Base-by-base conservation (phyloP, 306 rosid genomes). In the Lathyrus tuberosus region DNA sequence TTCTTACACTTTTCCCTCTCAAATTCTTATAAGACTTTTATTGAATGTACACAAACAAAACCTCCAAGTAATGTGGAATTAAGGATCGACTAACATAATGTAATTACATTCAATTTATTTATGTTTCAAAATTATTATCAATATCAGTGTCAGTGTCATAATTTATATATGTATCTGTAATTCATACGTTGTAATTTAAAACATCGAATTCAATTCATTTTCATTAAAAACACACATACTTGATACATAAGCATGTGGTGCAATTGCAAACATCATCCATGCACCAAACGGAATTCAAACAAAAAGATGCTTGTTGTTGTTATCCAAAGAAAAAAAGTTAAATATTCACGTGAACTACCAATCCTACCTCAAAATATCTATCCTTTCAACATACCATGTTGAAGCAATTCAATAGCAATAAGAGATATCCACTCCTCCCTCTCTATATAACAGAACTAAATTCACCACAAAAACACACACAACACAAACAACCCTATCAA, bases 221-320 rank as follows among this genome's bases (percentile, higher is more conserved):
- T n/a, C n/a, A n/a, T n/a, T n/a, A n/a, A n/a, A n/a, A n/a, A n/a
- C n/a, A n/a, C n/a, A n/a, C n/a, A 20, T 24, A 33, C 8, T 5
- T 33, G 6, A 33, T 5, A 26, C 30, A 2, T 6, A 33, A 33
- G 37, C 8, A 33, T 5, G 35, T 4, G 35, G 7, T 31, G 35
- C 7, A 31, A 31, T 31, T 31, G 35, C 35, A 31, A 49, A 49
- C 5, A 8, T 17, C 12, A 16, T 49, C 10, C 7, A 31, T 31
- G 35, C 22, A 15, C 52, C 1, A 47, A 17, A 28, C 5, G 26
- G 31, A 41, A 51, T 78, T 41, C 72, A 67, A 76, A 60, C 81
- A 61, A 84, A 81, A 91, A 79, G 85, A 80, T 31, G 6, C 64
- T 78, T 86, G 59, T 84, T 80, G 79, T 78, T 62, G 69, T 75